Conservation (phyloP, 805 yeast species). For the Helenozyma rhizophorensis region DNA sequence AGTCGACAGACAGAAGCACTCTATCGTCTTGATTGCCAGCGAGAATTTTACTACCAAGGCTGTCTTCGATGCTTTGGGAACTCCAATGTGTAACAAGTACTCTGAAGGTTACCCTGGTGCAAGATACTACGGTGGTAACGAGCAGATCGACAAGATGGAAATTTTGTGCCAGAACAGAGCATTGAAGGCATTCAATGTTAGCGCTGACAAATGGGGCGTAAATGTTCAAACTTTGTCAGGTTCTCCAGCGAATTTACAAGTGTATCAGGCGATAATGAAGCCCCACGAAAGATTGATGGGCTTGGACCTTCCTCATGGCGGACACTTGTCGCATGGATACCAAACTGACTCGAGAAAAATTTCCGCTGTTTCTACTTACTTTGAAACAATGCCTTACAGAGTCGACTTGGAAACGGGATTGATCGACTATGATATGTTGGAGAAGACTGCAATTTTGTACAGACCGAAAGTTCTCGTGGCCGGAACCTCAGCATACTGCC, state of each 20-base stretch:
- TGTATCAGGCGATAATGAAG: conserved; percentile 90
- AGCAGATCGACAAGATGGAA: conserved; percentile 93
- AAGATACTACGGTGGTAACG: conserved; percentile 98
- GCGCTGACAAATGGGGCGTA: conserved; percentile 91
- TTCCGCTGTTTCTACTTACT: conserved; percentile 92
- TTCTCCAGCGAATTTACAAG: conserved; percentile 96
- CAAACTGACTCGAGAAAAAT: conserved; percentile 92
- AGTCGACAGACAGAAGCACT: conserved; percentile 86
- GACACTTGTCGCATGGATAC: conserved; percentile 97
- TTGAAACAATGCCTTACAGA: conserved; percentile 98
- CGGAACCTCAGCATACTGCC: conserved; percentile 97
- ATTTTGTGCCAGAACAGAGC: conserved; percentile 92
- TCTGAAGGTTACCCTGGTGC: conserved; percentile 99
- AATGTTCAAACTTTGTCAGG: conserved; percentile 96
- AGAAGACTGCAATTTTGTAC: conserved; percentile 82
- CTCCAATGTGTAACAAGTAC: conserved; percentile 97
- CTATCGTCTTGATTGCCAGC: conserved; percentile 91
- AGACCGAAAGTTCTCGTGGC: conserved; percentile 97
- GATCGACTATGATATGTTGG: conserved; percentile 94
- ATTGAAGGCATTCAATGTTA: conserved; percentile 76
- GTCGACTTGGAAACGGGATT: conserved; percentile 87
- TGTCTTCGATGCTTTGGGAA: conserved; percentile 93
- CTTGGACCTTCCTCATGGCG: conserved; percentile 96
- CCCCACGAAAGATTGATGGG: conserved; percentile 98
- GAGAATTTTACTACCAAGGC: conserved; percentile 96